phyloP scores from a whole-genome alignment of 805 yeast genomes.

The Sugiyamaella floridensis region DNA sequence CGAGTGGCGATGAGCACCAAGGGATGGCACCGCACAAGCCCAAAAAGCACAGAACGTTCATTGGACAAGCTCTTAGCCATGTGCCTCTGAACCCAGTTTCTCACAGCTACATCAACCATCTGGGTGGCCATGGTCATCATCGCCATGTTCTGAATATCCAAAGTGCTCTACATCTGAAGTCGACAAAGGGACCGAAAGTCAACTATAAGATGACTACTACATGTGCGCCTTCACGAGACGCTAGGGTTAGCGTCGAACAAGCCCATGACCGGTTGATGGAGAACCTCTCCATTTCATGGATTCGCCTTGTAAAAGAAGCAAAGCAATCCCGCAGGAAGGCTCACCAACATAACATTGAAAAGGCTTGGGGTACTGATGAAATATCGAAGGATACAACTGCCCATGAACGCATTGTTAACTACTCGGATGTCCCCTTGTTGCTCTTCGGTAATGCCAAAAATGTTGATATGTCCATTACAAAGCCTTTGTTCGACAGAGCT shows the following conservation, averaged over 20 bases:
- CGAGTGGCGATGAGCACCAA: neutral
- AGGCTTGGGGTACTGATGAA: constrained; percentile 23
- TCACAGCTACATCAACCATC: neutral
- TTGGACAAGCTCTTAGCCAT: neutral
- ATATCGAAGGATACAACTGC: constrained; percentile 33
- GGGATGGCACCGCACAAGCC: neutral
- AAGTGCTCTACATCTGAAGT: neutral
- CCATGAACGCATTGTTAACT: constrained; percentile 42
- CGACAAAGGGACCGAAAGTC: neutral
- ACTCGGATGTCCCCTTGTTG: constrained; percentile 45
- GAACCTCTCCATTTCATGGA: constrained; percentile 62
- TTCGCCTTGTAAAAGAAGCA: constrained; percentile 46
- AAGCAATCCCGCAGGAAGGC: constrained; percentile 22
- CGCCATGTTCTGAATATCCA: neutral
- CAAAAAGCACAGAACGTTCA: neutral
- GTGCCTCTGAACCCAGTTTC: neutral
- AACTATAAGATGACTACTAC: constrained; percentile 3
- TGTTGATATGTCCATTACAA: constrained; percentile 41
- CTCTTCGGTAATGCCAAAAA: constrained; percentile 45
- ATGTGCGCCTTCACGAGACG: constrained; percentile 3
- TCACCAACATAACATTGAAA: constrained; percentile 36
- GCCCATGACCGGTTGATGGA: constrained; percentile 37
- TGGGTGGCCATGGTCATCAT: neutral
- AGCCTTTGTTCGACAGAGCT: constrained; percentile 46
- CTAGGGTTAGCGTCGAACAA: constrained; percentile 24